phyloP scores from a whole-genome alignment of 2,329 filamentous ascomycete species.

The Arthrobotrys pseudoclavata region DNA sequence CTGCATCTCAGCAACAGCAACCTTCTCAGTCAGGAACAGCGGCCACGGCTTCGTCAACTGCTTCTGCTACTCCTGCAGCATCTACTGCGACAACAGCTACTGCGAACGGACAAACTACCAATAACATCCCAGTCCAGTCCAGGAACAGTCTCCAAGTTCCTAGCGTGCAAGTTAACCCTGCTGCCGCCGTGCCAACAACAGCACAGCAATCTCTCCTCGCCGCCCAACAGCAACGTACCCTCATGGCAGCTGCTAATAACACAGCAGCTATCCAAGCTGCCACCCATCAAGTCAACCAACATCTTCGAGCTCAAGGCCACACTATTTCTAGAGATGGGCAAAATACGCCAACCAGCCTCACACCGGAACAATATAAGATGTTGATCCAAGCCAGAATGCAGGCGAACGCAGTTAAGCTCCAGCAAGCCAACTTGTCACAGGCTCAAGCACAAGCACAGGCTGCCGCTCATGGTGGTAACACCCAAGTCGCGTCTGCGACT shows the following conservation, averaged over 20 bases:
- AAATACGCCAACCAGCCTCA: constrained; percentile 54
- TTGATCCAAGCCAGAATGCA: constrained; percentile 55
- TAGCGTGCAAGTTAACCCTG: constrained; percentile 28
- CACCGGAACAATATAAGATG: constrained; percentile 55
- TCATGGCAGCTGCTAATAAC: constrained; percentile 34
- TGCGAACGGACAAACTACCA: constrained; percentile 8
- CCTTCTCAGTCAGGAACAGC: constrained; percentile 6
- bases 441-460: constrained; percentile 27
- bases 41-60: background rate
- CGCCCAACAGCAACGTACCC: constrained; percentile 42
- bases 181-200: constrained; percentile 47
- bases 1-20: constrained; percentile 26
- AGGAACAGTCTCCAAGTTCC: constrained; percentile 54
- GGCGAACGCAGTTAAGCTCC: constrained; percentile 46
- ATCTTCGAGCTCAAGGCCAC: constrained; percentile 46
- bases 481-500: constrained; percentile 28
- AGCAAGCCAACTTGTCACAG: constrained; percentile 29
- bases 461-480: constrained; percentile 19
- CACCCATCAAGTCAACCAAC: constrained; percentile 56
- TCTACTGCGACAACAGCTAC: background rate
- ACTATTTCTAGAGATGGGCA: constrained; percentile 48
- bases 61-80: constrained; percentile 2
- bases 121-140: constrained; percentile 45
- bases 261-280: constrained; percentile 49
- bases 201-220: constrained; percentile 55